Evolutionary conservation across 306 rosid genomes (phyloP).

Genomic region (Castanea sativa): DNA sequence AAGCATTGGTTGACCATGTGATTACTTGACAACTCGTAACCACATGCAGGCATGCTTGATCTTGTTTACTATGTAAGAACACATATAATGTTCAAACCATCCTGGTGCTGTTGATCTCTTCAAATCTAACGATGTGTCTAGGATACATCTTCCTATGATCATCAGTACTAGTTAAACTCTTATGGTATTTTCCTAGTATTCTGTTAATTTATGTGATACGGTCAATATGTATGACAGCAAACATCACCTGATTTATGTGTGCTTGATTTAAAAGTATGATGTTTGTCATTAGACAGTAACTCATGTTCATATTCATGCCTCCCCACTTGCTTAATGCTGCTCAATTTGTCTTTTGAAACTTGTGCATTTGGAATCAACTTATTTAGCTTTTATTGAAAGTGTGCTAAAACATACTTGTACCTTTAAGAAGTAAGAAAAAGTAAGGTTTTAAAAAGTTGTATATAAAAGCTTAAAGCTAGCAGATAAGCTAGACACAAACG

Average conservation of each 20-base stretch:
- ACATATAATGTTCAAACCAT: conserved; percentile 2
- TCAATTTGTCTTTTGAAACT: conserved; percentile 11
- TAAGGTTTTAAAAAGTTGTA: too few species aligned
- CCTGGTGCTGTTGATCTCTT: background rate
- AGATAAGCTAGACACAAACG: too few species aligned
- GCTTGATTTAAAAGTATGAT: background rate
- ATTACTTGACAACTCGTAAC: background rate
- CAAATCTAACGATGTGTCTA: background rate
- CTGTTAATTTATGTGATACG: background rate
- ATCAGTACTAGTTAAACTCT: background rate
- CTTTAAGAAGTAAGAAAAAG: too few species aligned
- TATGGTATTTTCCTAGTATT: background rate
- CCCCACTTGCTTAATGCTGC: background rate
- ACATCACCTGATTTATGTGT: background rate
- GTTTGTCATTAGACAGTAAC: background rate
- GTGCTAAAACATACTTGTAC: too few species aligned
- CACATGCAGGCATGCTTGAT: background rate
- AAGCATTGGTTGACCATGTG: background rate
- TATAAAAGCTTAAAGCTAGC: too few species aligned
- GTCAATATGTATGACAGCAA: background rate
- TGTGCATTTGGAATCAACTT: too few species aligned
- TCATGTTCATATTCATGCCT: background rate
- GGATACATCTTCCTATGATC: background rate
- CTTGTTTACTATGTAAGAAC: conserved; percentile 6
- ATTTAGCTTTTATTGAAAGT: too few species aligned